A percentile compares a stretch with the other conserved stretches of the same genome.
phyloP scores from a whole-genome alignment of 768 basidiomycete species.

The Glaciozyma antarctica region DNA sequence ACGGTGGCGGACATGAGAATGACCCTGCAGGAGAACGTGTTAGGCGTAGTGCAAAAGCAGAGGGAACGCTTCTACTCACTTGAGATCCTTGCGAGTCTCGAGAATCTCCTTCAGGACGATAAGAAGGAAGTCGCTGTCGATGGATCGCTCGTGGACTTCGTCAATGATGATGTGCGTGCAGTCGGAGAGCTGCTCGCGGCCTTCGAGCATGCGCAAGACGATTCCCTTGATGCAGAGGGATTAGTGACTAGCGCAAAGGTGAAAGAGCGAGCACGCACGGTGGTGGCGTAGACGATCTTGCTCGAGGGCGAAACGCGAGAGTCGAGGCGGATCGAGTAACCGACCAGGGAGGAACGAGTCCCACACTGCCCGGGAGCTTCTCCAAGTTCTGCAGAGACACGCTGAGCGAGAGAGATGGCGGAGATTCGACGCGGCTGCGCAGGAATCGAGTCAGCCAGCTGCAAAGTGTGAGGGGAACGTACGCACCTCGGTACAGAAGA shows the following conservation, averaged over 20 bases:
- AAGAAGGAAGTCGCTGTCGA: slow-evolving; percentile 93
- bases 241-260: neutral
- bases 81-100: slow-evolving; percentile 66
- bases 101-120: slow-evolving; percentile 82
- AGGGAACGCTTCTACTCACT: slow-evolving; percentile 45
- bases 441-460: neutral
- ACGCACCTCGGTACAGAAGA: slow-evolving; percentile 70
- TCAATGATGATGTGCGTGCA: slow-evolving; percentile 94
- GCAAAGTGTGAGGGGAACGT: neutral
- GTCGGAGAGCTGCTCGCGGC: slow-evolving; percentile 77
- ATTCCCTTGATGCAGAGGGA: slow-evolving; percentile 50
- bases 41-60: slow-evolving; percentile 2
- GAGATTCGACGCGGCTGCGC: slow-evolving; percentile 72
- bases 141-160: slow-evolving; percentile 93
- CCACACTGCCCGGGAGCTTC: slow-evolving; percentile 71
- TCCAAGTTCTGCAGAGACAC: slow-evolving; percentile 86
- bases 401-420: slow-evolving; percentile 87
- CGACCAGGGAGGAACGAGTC: slow-evolving; percentile 66
- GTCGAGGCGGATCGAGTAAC: slow-evolving; percentile 89
- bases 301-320: slow-evolving; percentile 27
- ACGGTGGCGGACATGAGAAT: slow-evolving; percentile 95
- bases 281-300: slow-evolving; percentile 34
- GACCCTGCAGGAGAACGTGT: slow-evolving; percentile 47
- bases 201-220: slow-evolving; percentile 92
- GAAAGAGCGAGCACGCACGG: slow-evolving; percentile 22